Evolutionary conservation across 2,329 filamentous ascomycete genomes (phyloP).

Genomic region (Xylaria sp.): DNA sequence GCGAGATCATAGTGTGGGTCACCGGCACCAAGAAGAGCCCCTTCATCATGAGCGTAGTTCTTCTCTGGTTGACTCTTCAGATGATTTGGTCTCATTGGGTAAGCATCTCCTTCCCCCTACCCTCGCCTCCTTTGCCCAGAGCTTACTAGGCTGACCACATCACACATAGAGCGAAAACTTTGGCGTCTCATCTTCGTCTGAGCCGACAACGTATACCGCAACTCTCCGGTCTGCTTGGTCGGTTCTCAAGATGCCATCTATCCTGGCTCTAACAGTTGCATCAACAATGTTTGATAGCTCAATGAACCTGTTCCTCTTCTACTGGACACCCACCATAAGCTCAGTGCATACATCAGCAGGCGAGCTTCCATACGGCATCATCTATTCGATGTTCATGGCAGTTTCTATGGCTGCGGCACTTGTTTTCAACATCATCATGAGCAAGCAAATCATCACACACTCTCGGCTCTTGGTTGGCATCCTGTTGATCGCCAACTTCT

Average conservation of each 20-base stretch:
- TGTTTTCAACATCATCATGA: slow-evolving; percentile 49
- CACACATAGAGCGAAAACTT: slow-evolving; percentile 45
- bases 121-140: background rate
- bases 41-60: slow-evolving; percentile 59
- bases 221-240: slow-evolving; percentile 37
- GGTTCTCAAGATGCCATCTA: slow-evolving; percentile 56
- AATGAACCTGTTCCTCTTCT: slow-evolving; percentile 73
- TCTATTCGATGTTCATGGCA: slow-evolving; percentile 50
- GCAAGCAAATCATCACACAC: slow-evolving; percentile 48
- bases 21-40: slow-evolving; percentile 64
- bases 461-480: slow-evolving; percentile 53
- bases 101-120: slow-evolving; percentile 41
- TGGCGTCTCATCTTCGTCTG: slow-evolving; percentile 36
- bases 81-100: slow-evolving; percentile 63
- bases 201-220: background rate
- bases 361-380: slow-evolving; percentile 47
- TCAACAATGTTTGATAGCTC: slow-evolving; percentile 70
- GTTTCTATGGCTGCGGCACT: slow-evolving; percentile 47
- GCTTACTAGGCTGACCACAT: slow-evolving; percentile 23
- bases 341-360: slow-evolving; percentile 51
- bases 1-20: slow-evolving; percentile 61
- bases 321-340: slow-evolving; percentile 68
- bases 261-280: slow-evolving; percentile 62
- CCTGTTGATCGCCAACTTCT: slow-evolving; percentile 52
- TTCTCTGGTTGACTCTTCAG: slow-evolving; percentile 57